Base-by-base conservation (phyloP, 78 protist species). In the Dictyostelium purpureum region DNA sequence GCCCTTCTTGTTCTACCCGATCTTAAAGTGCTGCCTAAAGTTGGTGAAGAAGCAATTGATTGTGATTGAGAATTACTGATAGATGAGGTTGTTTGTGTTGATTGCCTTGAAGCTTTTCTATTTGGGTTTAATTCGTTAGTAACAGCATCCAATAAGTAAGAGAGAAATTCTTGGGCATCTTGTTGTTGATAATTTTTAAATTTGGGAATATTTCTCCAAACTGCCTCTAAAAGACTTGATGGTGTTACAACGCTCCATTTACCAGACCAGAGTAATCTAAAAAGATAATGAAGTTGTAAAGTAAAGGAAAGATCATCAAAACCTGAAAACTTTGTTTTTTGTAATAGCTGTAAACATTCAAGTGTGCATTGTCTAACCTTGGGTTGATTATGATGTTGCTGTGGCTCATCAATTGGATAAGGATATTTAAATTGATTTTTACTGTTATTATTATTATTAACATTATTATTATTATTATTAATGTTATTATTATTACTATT, bases 111-210 rank as follows among this genome's bases (percentile, higher is more conserved):
- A n/a, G n/a, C n/a, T n/a, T n/a, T n/a, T n/a, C n/a, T n/a, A n/a
- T 76, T 87, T 57, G 75, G 88, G 31, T 81, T 67, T 57, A 81
- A 69, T 81, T 81, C 89, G 10, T 49, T 45, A 9, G 78, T 21
- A 21, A 88, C 43, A 4, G 24, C 28, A 45, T 90, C 95, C 12
- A 90, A 61, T 14, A 90, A 45, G 43, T 70, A 75, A 7, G 95
- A 61, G 9, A 90, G 63, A 45, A 90, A 90, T 70, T 81, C 95
- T 75, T 90, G 95, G 4, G 91, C 88, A 67, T 90, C 95, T 24
- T 90, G 95, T 51, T 90, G 95, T 81, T 90, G 91, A 31, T 90
- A 81, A 61, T 42, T 75, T 33, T 54, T 80, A 37, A 90, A 90
- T 16, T 90, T 61, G 21, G 95, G 95, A 26, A 90, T 82, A 28